Conservation (phyloP, 768 basidiomycete species). For the Pisolithus sp. region DNA sequence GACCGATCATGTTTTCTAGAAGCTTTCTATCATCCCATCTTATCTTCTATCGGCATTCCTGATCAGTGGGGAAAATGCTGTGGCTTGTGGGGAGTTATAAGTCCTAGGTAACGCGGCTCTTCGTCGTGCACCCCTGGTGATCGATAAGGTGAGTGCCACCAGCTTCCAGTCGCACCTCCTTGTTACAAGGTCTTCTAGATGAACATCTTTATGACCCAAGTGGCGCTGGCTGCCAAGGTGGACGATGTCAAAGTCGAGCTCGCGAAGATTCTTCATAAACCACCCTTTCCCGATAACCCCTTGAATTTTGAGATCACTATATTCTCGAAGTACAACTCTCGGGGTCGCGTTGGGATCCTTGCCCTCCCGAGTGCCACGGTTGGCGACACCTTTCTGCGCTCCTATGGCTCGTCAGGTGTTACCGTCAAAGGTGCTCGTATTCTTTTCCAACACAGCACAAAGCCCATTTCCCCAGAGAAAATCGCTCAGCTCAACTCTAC, state of each 20-base stretch:
- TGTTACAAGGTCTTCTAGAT: constrained; percentile 13
- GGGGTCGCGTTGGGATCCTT: constrained; percentile 26
- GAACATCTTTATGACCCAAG: constrained; percentile 31
- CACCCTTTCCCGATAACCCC: constrained; percentile 24
- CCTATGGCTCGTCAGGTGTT: constrained; percentile 23
- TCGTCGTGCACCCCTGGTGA: constrained; percentile 1
- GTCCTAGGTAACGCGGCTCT: not conserved
- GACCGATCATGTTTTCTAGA: not conserved
- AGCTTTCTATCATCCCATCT: not conserved
- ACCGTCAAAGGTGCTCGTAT: constrained; percentile 19
- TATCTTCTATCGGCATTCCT: not conserved
- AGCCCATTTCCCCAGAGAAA: constrained; percentile 15
- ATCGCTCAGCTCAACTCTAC: constrained; percentile 19
- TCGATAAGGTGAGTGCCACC: constrained; percentile 14
- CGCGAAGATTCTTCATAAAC: constrained; percentile 28
- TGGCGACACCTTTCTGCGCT: constrained; percentile 20
- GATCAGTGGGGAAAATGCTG: no score
- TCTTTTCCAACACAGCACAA: constrained; percentile 16
- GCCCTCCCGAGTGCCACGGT: constrained; percentile 19
- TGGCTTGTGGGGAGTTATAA: no score
- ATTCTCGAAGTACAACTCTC: constrained; percentile 16
- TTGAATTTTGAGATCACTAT: constrained; percentile 32
- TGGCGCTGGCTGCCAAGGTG: constrained; percentile 20
- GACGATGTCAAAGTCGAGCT: constrained; percentile 30
- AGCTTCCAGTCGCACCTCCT: not conserved